Conservation (phyloP, 2,329 filamentous ascomycete genomes). For the Epichloe hybrida region DNA sequence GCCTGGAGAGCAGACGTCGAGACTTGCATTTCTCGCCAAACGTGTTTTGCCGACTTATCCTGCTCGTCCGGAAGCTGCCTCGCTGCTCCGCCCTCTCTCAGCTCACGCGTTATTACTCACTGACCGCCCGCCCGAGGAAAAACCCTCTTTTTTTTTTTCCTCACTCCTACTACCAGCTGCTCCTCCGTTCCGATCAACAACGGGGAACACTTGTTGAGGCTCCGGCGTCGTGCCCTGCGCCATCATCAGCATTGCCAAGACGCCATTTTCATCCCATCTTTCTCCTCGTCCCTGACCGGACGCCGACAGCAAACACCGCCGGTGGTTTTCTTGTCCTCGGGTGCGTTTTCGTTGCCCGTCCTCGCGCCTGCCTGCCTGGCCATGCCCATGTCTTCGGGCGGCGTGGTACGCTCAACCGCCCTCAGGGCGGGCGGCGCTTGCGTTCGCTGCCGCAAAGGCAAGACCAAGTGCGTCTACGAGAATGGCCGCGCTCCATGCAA, state of each 20-base stretch:
- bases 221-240: conserved; percentile 3
- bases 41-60: neutral
- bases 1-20: neutral
- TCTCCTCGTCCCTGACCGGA: neutral
- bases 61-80: neutral
- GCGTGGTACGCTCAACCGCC: conserved; percentile 42
- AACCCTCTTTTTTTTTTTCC: neutral
- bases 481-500: conserved; percentile 47
- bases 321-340: neutral
- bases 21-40: neutral
- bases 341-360: neutral
- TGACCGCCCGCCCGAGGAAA: neutral
- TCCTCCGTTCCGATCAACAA: conserved; percentile 3
- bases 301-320: conserved; percentile 1
- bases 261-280: conserved; percentile 1
- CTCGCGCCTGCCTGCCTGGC: neutral
- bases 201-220: conserved; percentile 1
- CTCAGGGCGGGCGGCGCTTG: conserved; percentile 47
- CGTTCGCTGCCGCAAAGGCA: conserved; percentile 50
- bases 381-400: conserved; percentile 29
- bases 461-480: conserved; percentile 51
- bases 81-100: neutral
- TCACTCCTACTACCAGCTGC: neutral
- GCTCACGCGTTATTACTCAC: conserved; percentile 3
- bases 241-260: conserved; percentile 2